Percentiles rank a stretch among this genome's conserved stretches.
These are phyloP conservation scores for Trichoderma breve DNA, from an alignment of 2,329 filamentous ascomycete genomes.

Conservation along the genomic window DNA sequence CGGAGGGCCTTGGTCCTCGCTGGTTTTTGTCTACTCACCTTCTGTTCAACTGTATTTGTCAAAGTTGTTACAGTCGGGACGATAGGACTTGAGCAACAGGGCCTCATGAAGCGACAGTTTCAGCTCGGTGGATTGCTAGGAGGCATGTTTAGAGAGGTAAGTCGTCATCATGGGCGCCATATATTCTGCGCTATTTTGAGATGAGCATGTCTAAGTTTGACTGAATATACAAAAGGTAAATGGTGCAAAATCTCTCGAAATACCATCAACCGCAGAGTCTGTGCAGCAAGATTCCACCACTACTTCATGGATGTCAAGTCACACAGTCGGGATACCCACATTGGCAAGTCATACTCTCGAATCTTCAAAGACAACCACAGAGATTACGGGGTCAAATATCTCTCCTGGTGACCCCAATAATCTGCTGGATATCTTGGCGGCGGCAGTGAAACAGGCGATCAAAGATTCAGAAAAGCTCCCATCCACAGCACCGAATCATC, in stretches of 20 bases:
- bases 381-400: background rate
- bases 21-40: constrained; percentile 15
- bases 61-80: constrained; percentile 15
- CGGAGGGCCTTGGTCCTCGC: background rate
- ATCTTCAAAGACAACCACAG: background rate
- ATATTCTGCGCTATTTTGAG: background rate
- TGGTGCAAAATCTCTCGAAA: background rate
- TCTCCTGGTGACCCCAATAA: background rate
- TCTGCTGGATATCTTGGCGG: constrained; percentile 22
- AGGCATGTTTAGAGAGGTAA: constrained; percentile 22
- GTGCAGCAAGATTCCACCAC: background rate
- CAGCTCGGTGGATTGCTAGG: constrained; percentile 27
- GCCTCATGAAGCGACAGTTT: constrained; percentile 26
- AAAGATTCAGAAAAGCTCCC: background rate
- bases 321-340: background rate
- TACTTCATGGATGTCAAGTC: background rate
- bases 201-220: background rate
- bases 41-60: constrained; percentile 19
- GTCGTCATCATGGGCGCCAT: background rate
- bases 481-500: background rate
- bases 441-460: constrained; percentile 22
- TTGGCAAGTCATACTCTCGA: background rate
- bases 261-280: background rate
- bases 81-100: background rate
- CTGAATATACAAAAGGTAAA: background rate